Conservation (phyloP, 2,329 filamentous ascomycete species). For the Penicillium rolfsii region DNA sequence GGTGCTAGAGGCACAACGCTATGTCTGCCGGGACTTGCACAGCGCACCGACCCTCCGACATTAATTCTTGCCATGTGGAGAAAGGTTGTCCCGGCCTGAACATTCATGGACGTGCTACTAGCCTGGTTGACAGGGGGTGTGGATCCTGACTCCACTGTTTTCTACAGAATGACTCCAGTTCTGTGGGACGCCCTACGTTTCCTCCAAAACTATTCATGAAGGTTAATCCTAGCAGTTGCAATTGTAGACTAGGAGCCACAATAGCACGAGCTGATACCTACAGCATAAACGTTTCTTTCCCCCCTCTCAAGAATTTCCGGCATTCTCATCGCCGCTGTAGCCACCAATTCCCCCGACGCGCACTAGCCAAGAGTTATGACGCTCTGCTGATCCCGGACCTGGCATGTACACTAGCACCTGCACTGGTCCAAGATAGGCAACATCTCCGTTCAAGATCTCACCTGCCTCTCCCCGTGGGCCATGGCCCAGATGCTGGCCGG, state of each 20-base stretch:
- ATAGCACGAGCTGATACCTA: not conserved
- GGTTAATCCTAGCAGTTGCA: not conserved
- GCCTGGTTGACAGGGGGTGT: constrained; percentile 18
- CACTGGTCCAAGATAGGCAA: constrained; percentile 17
- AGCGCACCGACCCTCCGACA: constrained; percentile 20
- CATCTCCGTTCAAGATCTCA: constrained; percentile 25
- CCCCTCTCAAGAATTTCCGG: not conserved
- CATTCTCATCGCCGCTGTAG: not conserved
- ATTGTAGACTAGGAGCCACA: not conserved
- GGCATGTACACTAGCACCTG: constrained; percentile 9
- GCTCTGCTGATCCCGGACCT: constrained; percentile 11
- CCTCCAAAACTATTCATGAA: not conserved
- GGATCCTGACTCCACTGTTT: not conserved
- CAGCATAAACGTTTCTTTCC: not conserved
- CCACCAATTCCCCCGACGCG: not conserved
- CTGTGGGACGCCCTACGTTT: constrained; percentile 9
- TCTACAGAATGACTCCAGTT: not conserved
- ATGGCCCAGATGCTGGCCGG: constrained; percentile 12
- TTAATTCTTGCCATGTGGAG: constrained; percentile 23
- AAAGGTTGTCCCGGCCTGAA: constrained; percentile 20
- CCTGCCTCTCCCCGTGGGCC: constrained; percentile 9
- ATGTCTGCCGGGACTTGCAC: constrained; percentile 11
- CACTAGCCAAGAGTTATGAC: not conserved
- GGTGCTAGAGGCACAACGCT: not conserved
- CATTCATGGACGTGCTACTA: constrained; percentile 16